Base-by-base conservation (phyloP, 2,329 filamentous ascomycete species). In the Colletotrichum somersetense region DNA sequence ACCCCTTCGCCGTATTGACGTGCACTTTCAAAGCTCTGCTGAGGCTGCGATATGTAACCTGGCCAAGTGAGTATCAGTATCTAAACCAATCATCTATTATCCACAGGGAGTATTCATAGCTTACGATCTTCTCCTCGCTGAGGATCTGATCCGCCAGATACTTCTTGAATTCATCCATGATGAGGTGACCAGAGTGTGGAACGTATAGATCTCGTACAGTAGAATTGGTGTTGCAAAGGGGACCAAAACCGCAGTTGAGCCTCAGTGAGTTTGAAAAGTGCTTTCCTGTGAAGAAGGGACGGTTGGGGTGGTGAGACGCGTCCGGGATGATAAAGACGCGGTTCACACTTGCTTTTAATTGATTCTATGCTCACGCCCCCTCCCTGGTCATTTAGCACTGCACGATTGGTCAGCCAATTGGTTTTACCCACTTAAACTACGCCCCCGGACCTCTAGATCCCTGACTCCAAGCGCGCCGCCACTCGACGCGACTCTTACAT, bases 1-100 rank as follows among this genome's bases (percentile, higher is more conserved):
- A 97, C 95, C 95, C 91, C 82, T 99, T 99, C 16, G 96, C 96
- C 55, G 89, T 86, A 79, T 97, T 96, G 80, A 93, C 92, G 80
- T 98, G 93, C 56, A 97, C 88, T 77, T 94, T 92, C 66, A 98
- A 83, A 50, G 91, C 92, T 77, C 96, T 89, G 81, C 95, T 96
- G 73, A 99, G 84, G 61, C 92, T 86, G 62, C 95, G 92, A 85
- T 98, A 98, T 62, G 93, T 97, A 77, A 97, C 88, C 95, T 97
- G 77, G 71, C 70, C 40, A 46, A 40, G 16, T 35, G 62, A 40
- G 16, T 35, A 63, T 78, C 70, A 78, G 70, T 44, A 50, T 48
- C 14, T 12, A 44, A n/a, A 48, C 73, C 14, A 66, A 56, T 48
- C 57, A 3, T 48, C 52, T 59, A 2, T 35, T 59, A 2, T 35